Evolutionary conservation across 768 basidiomycete species (phyloP), one percentile per base, ranked within the genome.

Genomic region (Boletus rubropictus): DNA sequence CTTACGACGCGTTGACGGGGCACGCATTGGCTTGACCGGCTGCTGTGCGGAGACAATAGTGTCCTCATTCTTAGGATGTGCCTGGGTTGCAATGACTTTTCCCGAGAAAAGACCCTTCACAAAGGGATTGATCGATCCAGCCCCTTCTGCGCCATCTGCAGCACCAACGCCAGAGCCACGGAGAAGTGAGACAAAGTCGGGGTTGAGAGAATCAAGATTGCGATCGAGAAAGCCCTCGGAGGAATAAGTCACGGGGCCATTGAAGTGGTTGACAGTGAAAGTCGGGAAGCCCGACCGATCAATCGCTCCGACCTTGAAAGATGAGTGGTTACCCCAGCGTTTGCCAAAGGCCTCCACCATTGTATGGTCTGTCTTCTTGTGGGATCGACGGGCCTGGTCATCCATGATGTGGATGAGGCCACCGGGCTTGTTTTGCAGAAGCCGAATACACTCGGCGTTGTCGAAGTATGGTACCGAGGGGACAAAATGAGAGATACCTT

Each of bases 331-430:
- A 6, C 83, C 89, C 90, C 93, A 97, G 1, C 95, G 80, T 67
- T 97, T 98, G 39, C 79, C 74, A 61, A 97, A 91, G 0, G 94
- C 90, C 57, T 96, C 92, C 8, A 94, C 81, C 91, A 98, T 96
- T 0, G 86, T 89, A 44, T 85, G 79, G 58, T 95, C 91, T 3
- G 85, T 94, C 79, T 94, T 93, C 70, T 92, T 94, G 49, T 81
- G 84, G 47, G 79, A 77, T 32, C 88, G 76, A 11, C 86, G 78
- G 1, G 93, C 88, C 66, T 96, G 93, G 61, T 98, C 95, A 61
- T 98, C 94, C 86, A 97, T 90, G 66, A 98, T 97, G 59, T 95
- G 91, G 44, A 97, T 82, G 27, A 99, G 73, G 2, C 96, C 96
- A 9, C 93, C 94, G 1, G 89, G 92, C 45, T 73, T 74, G 60